These are phyloP conservation scores for Aspergillus sp. DNA, from an alignment of 2,329 filamentous ascomycete genomes.

Conservation along the genomic window DNA sequence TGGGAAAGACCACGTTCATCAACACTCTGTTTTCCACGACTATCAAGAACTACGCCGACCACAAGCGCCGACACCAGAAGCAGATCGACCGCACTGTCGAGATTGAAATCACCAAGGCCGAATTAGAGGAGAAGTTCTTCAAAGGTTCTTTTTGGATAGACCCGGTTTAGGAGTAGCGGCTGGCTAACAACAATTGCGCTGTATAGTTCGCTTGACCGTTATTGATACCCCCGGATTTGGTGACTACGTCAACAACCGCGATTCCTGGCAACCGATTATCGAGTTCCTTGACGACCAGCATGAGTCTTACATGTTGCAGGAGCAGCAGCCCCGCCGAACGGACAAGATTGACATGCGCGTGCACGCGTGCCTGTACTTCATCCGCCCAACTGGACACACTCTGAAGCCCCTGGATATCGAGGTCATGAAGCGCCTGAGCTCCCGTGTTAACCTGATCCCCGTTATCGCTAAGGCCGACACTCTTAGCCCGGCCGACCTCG, in stretches of 20 bases:
- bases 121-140: constrained; percentile 99
- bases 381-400: constrained; percentile 96
- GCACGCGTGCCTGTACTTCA: constrained; percentile 98
- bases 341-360: constrained; percentile 99
- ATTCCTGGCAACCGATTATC: constrained; percentile 99
- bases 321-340: constrained; percentile 95
- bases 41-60: constrained; percentile 99
- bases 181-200: constrained; percentile 19
- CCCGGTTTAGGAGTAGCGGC: background rate
- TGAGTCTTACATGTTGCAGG: constrained; percentile 99
- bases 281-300: constrained; percentile 99
- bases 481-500: constrained; percentile 85
- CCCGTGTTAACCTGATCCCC: constrained; percentile 96
- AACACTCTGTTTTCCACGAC: constrained; percentile 99
- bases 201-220: constrained; percentile 88
- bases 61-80: constrained; percentile 98
- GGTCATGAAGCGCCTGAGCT: constrained; percentile 99
- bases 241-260: constrained; percentile 99
- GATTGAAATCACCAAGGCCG: constrained; percentile 99
- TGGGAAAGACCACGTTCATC: constrained; percentile 99
- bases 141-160: constrained; percentile 66
- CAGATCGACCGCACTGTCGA: constrained; percentile 99
- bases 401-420: constrained; percentile 98
- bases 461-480: constrained; percentile 99
- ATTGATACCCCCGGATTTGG: constrained; percentile 99